Evolutionary conservation across 2,329 filamentous ascomycete genomes (phyloP).

Genomic region (Alternaria metachromatica): DNA sequence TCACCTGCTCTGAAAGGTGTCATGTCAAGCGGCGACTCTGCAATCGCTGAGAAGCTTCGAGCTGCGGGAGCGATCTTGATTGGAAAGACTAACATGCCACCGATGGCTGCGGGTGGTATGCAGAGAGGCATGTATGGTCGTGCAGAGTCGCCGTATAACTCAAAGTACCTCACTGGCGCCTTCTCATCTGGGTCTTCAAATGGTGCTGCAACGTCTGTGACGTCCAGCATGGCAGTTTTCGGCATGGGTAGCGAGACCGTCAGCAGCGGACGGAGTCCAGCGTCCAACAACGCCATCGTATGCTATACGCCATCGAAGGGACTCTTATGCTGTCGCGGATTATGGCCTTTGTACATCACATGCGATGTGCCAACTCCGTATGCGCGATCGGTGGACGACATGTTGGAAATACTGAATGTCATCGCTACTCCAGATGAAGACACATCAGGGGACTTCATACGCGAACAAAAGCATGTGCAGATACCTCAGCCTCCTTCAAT

Average conservation of each 20-base stretch:
- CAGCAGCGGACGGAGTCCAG: conserved; percentile 63
- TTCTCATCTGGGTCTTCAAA: conserved; percentile 66
- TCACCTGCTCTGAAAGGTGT: conserved; percentile 62
- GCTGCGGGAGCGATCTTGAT: conserved; percentile 60
- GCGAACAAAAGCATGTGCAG: conserved; percentile 56
- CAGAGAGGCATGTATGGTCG: conserved; percentile 64
- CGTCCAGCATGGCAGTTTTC: conserved; percentile 60
- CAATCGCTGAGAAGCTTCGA: conserved; percentile 56
- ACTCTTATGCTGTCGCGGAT: conserved; percentile 59
- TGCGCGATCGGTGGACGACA: conserved; percentile 58
- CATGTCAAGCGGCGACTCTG: conserved; percentile 60
- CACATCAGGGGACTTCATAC: conserved; percentile 61
- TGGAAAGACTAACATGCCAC: conserved; percentile 66
- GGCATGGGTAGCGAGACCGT: conserved; percentile 64
- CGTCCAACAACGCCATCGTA: conserved; percentile 63
- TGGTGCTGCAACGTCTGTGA: conserved; percentile 60
- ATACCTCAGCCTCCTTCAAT: conserved; percentile 50
- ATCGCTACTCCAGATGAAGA: conserved; percentile 54
- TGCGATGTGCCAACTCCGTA: conserved; percentile 64
- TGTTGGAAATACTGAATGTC: conserved; percentile 59
- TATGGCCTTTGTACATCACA: conserved; percentile 63
- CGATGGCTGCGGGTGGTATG: conserved; percentile 66
- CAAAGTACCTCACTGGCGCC: conserved; percentile 60
- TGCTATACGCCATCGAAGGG: conserved; percentile 64
- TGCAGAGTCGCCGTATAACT: conserved; percentile 64